Base-by-base conservation (phyloP, 176 grass and related monocot species). In the Eleusine indica region DNA sequence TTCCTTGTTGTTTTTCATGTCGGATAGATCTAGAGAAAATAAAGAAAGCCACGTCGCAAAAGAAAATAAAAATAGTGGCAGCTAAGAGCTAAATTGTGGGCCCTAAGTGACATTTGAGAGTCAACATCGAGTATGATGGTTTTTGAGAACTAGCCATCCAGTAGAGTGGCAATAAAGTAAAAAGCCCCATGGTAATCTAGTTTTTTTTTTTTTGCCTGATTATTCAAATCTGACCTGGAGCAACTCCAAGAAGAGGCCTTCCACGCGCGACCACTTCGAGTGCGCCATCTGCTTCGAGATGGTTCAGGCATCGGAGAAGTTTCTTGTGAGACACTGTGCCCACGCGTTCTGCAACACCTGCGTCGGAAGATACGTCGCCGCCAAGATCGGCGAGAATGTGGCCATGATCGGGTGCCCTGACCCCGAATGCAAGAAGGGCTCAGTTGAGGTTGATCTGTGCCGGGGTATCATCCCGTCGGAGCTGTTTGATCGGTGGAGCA, bases 221-320 rank as follows among this genome's bases (percentile, higher is more conserved):
- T 32, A 7, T 38, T 85, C 58, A 35, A 35, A 35, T 35, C 73
- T 57, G 51, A 63, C 15, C 37, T 68, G 38, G 37, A 18, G 22
- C 61, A 51, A 44, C 4, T 37, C 63, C 19, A 81, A 9, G 9
- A 18, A 22, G 40, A 53, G 49, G 83, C 78, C 65, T 14, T 62
- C 32, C 37, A 73, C 30, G 46, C 69, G 86, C 66, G n/a, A 3
- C 8, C 53, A 67, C 38, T 92, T 92, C 87, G 83, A 66, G 41
- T 94, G 92, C 77, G 42, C 21, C 43, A 91, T 94, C 86, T 94
- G 92, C 77, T 87, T 91, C 68, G 86, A 94, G 35, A 68, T 4
- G 57, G 62, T 86, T 9, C 71, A 71, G 18, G n/a, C 47, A 0
- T 29, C 71, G 3, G 83, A 94, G 76, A 28, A 46, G 67, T 90